Evolutionary conservation across 352 stramenopile species (phyloP).

Genomic region (Phytophthora sp.): DNA sequence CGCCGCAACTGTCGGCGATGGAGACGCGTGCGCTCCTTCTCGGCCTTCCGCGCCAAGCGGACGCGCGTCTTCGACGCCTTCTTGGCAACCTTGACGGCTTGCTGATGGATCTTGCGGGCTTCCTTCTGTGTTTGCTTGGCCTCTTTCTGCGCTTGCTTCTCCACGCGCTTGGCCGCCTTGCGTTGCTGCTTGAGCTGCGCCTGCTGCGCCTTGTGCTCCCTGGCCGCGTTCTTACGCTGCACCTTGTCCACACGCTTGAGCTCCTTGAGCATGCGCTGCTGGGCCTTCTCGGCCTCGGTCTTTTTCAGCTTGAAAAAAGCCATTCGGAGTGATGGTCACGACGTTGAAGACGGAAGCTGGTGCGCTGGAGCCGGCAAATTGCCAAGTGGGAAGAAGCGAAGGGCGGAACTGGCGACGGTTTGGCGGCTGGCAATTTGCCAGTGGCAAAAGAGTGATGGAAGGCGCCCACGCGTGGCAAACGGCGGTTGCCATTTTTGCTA

Average conservation of each 20-base stretch:
- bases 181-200: conserved; percentile 8
- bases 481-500: too few species aligned
- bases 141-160: conserved; percentile 21
- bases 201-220: conserved; percentile 31
- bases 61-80: conserved; percentile 36
- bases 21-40: conserved; percentile 19
- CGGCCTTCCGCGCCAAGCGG: conserved; percentile 23
- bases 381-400: conserved; percentile 28
- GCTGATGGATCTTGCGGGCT: conserved; percentile 16
- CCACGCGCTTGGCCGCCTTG: neutral
- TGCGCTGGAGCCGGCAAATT: conserved; percentile 33
- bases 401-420: conserved; percentile 16
- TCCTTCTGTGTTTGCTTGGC: conserved; percentile 28
- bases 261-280: conserved; percentile 30
- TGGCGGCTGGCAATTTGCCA: too few species aligned
- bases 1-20: conserved; percentile 7
- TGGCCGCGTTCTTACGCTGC: conserved; percentile 24
- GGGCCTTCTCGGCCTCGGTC: conserved; percentile 35
- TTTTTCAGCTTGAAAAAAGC: conserved; percentile 33
- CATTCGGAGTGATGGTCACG: conserved; percentile 34
- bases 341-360: neutral
- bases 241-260: conserved; percentile 37
- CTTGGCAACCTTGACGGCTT: conserved; percentile 27
- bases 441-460: conserved; percentile 33
- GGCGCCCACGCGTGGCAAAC: conserved; percentile 5